Conservation (phyloP, 1,284 basidiomycete genomes). For the Ceratobasidium sp. region DNA sequence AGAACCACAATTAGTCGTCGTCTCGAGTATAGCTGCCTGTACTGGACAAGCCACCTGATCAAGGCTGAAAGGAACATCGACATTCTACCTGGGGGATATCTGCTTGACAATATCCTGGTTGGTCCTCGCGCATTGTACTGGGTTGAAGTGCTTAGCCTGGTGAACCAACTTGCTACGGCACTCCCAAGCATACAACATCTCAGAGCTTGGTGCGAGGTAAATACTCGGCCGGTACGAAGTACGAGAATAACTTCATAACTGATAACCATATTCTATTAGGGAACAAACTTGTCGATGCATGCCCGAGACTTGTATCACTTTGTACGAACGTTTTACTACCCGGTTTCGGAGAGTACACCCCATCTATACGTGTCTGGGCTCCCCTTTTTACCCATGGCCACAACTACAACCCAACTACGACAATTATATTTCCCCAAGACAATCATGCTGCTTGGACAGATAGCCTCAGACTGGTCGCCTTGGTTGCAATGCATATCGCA, state of each 20-base stretch:
- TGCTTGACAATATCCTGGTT: neutral
- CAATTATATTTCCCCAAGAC: neutral
- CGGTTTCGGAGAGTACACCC: neutral
- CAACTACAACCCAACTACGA: neutral
- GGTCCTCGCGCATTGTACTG: conserved; percentile 14
- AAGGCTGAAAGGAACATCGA: neutral
- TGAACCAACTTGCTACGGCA: neutral
- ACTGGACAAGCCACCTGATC: conserved; percentile 11
- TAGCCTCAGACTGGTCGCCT: neutral
- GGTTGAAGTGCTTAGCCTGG: conserved; percentile 40
- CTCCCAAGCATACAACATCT: neutral
- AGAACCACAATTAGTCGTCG: neutral
- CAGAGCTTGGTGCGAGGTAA: neutral
- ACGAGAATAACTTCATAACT: too few relatives aligned
- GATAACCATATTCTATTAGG: too few relatives aligned
- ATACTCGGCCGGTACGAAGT: too few relatives aligned
- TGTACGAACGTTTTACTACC: neutral
- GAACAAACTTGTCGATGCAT: too few relatives aligned
- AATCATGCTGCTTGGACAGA: neutral
- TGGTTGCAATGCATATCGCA: neutral
- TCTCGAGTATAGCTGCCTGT: conserved; percentile 10
- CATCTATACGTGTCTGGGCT: conserved; percentile 8
- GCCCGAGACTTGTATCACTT: neutral
- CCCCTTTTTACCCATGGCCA: neutral
- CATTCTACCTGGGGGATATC: too few relatives aligned